Evolutionary conservation across 495 filamentous ascomycete species (phyloP).

Genomic region (Tuber magnatum): DNA sequence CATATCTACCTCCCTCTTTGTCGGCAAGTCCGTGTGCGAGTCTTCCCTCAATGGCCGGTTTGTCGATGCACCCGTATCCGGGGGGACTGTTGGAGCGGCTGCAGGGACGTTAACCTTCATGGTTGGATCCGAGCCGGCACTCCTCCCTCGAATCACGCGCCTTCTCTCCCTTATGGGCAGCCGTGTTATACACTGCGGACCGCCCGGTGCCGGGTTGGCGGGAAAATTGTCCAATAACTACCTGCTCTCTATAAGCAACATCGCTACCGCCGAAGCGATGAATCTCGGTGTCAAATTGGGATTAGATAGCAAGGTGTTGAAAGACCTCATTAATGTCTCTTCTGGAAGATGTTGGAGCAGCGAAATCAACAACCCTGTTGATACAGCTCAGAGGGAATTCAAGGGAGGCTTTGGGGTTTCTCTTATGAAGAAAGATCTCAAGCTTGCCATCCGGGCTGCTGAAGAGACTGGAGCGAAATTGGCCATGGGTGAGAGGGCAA

Average conservation of each 20-base stretch:
- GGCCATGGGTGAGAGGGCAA: slow-evolving; percentile 57
- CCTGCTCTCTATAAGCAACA: slow-evolving; percentile 82
- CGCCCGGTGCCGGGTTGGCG: slow-evolving; percentile 69
- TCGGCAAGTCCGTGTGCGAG: slow-evolving; percentile 56
- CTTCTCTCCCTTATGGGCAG: slow-evolving; percentile 74
- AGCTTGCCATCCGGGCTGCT: slow-evolving; percentile 66
- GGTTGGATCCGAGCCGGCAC: slow-evolving; percentile 60
- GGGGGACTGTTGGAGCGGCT: slow-evolving; percentile 73
- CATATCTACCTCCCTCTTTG: slow-evolving; percentile 62
- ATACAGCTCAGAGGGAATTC: slow-evolving; percentile 70
- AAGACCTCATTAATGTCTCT: slow-evolving; percentile 72
- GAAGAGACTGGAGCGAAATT: slow-evolving; percentile 59
- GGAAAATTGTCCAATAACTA: slow-evolving; percentile 94
- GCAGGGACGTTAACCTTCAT: slow-evolving; percentile 77
- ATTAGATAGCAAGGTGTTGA: slow-evolving; percentile 69
- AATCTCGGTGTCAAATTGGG: slow-evolving; percentile 80
- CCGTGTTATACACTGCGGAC: slow-evolving; percentile 70
- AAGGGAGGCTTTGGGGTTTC: slow-evolving; percentile 73
- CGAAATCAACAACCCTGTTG: slow-evolving; percentile 87
- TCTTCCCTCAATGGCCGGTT: slow-evolving; percentile 54
- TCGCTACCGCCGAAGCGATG: slow-evolving; percentile 89
- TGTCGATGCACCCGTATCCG: slow-evolving; percentile 76
- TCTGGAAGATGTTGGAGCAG: slow-evolving; percentile 88
- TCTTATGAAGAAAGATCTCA: slow-evolving; percentile 79
- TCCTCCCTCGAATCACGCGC: slow-evolving; percentile 55